Evolutionary conservation across 2,329 filamentous ascomycete genomes (phyloP).

Genomic region (Grosmannia serpens): DNA sequence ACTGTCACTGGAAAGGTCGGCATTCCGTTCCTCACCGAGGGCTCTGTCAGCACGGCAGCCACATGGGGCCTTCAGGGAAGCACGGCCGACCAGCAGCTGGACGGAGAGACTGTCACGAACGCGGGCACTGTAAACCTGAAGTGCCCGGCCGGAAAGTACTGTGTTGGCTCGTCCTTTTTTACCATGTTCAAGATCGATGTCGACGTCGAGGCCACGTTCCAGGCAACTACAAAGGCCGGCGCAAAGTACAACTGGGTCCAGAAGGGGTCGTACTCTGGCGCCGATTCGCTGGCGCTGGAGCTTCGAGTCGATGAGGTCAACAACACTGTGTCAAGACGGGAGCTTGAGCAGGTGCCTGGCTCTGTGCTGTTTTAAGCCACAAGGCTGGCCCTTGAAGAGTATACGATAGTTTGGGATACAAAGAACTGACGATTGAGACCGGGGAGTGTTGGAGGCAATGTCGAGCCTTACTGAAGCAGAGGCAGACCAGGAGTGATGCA

Average conservation of each 20-base stretch:
- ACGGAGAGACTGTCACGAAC: not conserved
- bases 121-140: not conserved
- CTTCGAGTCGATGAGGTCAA: conserved; percentile 16
- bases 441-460: no score
- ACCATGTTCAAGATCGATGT: conserved; percentile 1
- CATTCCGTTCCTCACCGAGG: not conserved
- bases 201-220: not conserved
- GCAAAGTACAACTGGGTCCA: not conserved
- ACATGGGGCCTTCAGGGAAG: not conserved
- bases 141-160: not conserved
- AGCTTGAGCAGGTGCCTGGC: no score
- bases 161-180: not conserved
- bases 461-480: no score
- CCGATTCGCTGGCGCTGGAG: not conserved
- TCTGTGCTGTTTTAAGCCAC: no score
- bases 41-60: not conserved
- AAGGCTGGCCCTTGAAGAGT: no score
- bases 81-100: not conserved
- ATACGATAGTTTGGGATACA: no score
- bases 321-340: not conserved
- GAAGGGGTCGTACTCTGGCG: not conserved
- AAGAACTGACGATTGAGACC: no score
- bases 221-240: not conserved
- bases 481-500: no score
- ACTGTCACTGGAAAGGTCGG: not conserved